These are phyloP conservation scores for Pestalotiopsis sp. DNA, from an alignment of 2,329 filamentous ascomycete genomes.

Conservation along the genomic window DNA sequence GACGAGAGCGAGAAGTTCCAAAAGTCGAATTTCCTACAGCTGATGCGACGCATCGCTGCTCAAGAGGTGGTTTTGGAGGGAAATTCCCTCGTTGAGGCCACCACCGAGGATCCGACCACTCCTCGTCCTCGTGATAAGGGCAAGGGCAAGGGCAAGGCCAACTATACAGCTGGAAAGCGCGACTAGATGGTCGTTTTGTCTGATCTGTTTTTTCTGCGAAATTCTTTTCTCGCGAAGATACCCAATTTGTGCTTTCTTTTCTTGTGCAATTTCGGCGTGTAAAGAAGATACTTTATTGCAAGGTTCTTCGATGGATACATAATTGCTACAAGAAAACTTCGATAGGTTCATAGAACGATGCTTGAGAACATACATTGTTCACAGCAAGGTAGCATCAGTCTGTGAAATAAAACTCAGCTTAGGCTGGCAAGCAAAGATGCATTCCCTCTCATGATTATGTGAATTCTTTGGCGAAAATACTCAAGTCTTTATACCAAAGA, in stretches of 20 bases:
- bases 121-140: background rate
- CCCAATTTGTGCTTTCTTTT: background rate
- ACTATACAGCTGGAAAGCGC: background rate
- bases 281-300: too few relatives aligned
- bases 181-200: background rate
- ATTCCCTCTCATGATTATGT: too few relatives aligned
- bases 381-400: too few relatives aligned
- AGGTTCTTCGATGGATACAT: too few relatives aligned
- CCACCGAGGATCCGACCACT: background rate
- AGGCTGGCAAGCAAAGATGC: too few relatives aligned
- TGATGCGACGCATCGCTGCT: constrained; percentile 76
- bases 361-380: too few relatives aligned
- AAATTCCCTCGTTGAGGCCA: constrained; percentile 60
- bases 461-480: too few relatives aligned
- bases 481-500: too few relatives aligned
- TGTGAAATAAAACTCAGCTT: too few relatives aligned
- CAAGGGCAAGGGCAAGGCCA: background rate
- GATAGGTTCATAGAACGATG: too few relatives aligned
- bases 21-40: constrained; percentile 71
- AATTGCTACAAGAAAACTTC: too few relatives aligned
- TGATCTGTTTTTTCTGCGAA: background rate
- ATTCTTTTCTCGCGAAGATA: background rate
- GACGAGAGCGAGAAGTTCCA: constrained; percentile 75
- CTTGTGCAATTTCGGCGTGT: too few relatives aligned
- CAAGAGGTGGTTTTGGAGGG: constrained; percentile 72